Percentiles rank a stretch among this genome's conserved stretches.
These are phyloP conservation scores for Anthracocystis panici-leucophaei DNA, from an alignment of 1,284 basidiomycete species.

Conservation along the genomic window DNA sequence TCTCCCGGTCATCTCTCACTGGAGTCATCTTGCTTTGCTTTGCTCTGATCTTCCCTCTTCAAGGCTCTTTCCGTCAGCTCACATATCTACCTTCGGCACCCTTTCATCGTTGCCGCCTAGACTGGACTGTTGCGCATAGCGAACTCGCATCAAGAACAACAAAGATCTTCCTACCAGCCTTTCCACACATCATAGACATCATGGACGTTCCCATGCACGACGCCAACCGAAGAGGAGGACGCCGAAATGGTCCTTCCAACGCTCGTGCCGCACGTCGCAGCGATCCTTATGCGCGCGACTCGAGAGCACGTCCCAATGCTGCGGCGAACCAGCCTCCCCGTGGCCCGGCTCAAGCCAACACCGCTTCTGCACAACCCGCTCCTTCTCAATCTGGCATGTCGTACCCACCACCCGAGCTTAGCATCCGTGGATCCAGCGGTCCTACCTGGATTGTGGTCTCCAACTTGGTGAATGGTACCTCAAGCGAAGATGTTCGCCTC, in stretches of 20 bases:
- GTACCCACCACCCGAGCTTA: slow-evolving; percentile 56
- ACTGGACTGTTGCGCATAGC: background rate
- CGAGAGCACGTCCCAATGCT: slow-evolving; percentile 22
- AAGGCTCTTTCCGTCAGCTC: background rate
- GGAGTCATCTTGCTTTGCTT: background rate
- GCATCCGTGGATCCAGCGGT: slow-evolving; percentile 62
- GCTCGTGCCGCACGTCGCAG: slow-evolving; percentile 40
- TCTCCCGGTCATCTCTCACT: background rate
- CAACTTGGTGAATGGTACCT: slow-evolving; percentile 63
- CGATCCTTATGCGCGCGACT: slow-evolving; percentile 47
- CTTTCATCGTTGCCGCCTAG: background rate
- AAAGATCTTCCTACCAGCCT: background rate
- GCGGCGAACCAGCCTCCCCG: slow-evolving; percentile 11
- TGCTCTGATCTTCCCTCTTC: background rate
- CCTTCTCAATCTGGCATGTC: slow-evolving; percentile 25
- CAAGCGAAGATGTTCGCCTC: slow-evolving; percentile 61
- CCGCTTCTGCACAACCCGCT: background rate
- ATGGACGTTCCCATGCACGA: slow-evolving; percentile 46
- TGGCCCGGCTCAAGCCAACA: background rate
- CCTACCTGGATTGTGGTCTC: slow-evolving; percentile 65
- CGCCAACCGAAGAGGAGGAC: slow-evolving; percentile 32
- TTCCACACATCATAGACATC: background rate
- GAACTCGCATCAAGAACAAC: background rate
- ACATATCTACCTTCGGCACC: background rate
- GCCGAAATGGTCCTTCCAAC: slow-evolving; percentile 25